Conservation (phyloP, 2,329 filamentous ascomycete species). For the Dactylellina haptotyla region DNA sequence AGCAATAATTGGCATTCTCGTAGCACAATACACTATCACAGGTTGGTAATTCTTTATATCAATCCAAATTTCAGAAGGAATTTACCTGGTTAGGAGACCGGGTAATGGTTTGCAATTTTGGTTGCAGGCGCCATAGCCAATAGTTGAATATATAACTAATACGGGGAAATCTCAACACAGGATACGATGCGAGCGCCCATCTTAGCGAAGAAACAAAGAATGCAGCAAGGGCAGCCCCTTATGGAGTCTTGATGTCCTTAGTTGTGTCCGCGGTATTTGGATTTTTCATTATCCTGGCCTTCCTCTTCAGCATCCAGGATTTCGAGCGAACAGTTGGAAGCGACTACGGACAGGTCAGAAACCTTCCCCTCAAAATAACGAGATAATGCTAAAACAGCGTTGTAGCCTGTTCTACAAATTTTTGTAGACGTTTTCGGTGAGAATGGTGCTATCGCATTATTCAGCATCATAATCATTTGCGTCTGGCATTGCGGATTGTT, state of each 20-base stretch:
- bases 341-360: conserved; percentile 60
- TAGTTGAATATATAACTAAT: background rate
- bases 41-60: too few relatives aligned
- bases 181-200: conserved; percentile 69
- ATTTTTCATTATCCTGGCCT: conserved; percentile 70
- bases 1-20: conserved; percentile 67
- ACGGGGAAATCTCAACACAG: conserved; percentile 44
- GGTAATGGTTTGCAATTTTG: too few relatives aligned
- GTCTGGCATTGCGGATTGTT: conserved; percentile 72
- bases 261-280: conserved; percentile 69
- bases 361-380: background rate
- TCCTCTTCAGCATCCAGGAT: conserved; percentile 71
- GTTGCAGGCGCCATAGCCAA: background rate
- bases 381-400: background rate
- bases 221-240: conserved; percentile 69
- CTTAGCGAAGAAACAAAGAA: conserved; percentile 69
- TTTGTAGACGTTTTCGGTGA: conserved; percentile 69
- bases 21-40: conserved; percentile 68
- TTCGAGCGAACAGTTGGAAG: conserved; percentile 65
- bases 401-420: conserved; percentile 69
- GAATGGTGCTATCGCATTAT: conserved; percentile 68
- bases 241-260: conserved; percentile 69
- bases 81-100: too few relatives aligned
- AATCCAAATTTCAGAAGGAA: too few relatives aligned
- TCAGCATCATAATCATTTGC: conserved; percentile 69